Evolutionary conservation across 306 rosid genomes (phyloP).

Genomic region (Acmispon strigosus): DNA sequence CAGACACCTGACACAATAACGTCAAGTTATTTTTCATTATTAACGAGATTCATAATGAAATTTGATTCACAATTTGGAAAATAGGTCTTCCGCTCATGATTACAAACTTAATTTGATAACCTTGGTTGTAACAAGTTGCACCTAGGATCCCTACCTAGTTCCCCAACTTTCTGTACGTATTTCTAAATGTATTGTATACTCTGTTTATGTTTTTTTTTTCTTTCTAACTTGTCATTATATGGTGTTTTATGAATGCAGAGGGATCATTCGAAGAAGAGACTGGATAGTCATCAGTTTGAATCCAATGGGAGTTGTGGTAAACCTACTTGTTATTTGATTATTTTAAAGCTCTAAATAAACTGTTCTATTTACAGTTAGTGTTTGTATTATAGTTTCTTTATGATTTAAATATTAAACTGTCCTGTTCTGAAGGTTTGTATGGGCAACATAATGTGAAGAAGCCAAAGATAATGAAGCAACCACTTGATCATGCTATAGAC

Average conservation of each 20-base stretch:
- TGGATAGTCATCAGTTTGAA: constrained; percentile 60
- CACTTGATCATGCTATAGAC: constrained; percentile 63
- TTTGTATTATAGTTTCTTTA: not conserved
- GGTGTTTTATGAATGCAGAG: constrained; percentile 42
- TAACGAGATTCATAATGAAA: too few relatives aligned
- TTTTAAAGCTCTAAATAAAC: not conserved
- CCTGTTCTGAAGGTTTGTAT: constrained; percentile 47
- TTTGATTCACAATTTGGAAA: too few relatives aligned
- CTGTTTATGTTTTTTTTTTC: not conserved
- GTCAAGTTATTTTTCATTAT: too few relatives aligned
- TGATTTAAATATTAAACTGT: constrained; percentile 2
- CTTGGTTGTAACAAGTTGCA: not conserved
- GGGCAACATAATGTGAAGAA: constrained; percentile 57
- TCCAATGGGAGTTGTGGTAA: constrained; percentile 65
- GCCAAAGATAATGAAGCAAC: constrained; percentile 56
- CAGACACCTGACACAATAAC: too few relatives aligned
- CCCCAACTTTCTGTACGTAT: not conserved
- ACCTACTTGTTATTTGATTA: not conserved
- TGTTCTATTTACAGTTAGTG: not conserved
- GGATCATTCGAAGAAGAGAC: constrained; percentile 60
- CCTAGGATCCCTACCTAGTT: not conserved
- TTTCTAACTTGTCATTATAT: not conserved
- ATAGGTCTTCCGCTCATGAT: too few relatives aligned
- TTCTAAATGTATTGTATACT: not conserved
- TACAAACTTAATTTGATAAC: too few relatives aligned